A percentile compares a stretch with the other conserved stretches of the same genome.
These are phyloP conservation scores for Leishmania aethiopica DNA, from an alignment of 208 protist species.

Conservation along the genomic window DNA sequence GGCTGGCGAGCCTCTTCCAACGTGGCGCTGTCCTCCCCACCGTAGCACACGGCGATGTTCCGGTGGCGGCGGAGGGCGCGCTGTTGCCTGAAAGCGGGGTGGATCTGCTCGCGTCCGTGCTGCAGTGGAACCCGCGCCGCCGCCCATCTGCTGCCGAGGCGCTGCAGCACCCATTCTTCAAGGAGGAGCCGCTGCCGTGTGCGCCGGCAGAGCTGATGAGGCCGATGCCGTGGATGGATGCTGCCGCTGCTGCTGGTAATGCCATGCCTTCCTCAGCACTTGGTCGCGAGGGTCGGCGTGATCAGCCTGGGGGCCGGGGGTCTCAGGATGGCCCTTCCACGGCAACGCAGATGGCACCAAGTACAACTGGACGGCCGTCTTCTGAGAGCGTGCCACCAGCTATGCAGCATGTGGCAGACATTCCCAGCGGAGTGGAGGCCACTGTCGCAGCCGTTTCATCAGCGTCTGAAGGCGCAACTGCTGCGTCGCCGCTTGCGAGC, in stretches of 20 bases:
- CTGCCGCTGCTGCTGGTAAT: not conserved
- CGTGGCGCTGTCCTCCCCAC: slow-evolving; percentile 19
- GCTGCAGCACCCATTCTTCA: slow-evolving; percentile 85
- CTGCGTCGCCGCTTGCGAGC: not conserved
- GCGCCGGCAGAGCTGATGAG: slow-evolving; percentile 58
- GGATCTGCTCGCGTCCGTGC: slow-evolving; percentile 68
- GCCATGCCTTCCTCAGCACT: not conserved
- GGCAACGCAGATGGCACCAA: not conserved
- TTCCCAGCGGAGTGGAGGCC: not conserved
- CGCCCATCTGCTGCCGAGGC: slow-evolving; percentile 77
- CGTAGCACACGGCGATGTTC: slow-evolving; percentile 13
- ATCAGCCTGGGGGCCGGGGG: not conserved
- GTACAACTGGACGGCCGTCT: not conserved
- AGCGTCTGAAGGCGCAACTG: not conserved
- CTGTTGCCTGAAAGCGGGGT: slow-evolving; percentile 52
- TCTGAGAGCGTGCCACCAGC: slow-evolving; percentile 9
- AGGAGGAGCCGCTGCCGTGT: slow-evolving; percentile 67
- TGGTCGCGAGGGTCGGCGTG: not conserved
- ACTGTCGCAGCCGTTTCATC: not conserved
- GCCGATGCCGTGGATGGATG: slow-evolving; percentile 55
- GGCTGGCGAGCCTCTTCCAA: slow-evolving; percentile 54
- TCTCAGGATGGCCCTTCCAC: not conserved
- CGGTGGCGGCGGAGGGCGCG: slow-evolving; percentile 22
- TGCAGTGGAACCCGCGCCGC: slow-evolving; percentile 79
- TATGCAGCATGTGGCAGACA: slow-evolving; percentile 2